Evolutionary conservation across 1,284 basidiomycete species (phyloP).

Genomic region (Stygiomarasmius scandens): DNA sequence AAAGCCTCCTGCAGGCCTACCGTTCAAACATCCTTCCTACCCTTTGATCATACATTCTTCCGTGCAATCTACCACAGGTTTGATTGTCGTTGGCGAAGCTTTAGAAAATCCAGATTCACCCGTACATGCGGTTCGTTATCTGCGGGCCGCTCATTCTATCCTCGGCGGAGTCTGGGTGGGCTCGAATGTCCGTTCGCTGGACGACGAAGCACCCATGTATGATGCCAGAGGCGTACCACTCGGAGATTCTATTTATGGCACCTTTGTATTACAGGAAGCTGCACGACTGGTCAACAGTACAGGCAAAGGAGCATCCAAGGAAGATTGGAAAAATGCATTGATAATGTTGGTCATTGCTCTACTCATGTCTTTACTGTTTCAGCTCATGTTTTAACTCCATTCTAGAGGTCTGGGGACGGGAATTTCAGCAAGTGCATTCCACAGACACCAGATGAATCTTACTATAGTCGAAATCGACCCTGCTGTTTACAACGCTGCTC

Average conservation of each 20-base stretch:
- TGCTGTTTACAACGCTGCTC: conserved; percentile 83
- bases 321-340: conserved; percentile 54
- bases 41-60: conserved; percentile 73
- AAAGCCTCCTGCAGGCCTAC: neutral
- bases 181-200: conserved; percentile 42
- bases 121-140: conserved; percentile 69
- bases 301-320: conserved; percentile 31
- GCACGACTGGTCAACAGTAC: conserved; percentile 64
- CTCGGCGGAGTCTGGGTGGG: conserved; percentile 88
- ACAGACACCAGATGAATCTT: conserved; percentile 65
- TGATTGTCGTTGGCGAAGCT: conserved; percentile 76
- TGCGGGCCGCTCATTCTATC: conserved; percentile 87
- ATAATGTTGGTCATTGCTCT: conserved; percentile 60
- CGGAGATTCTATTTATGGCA: conserved; percentile 80
- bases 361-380: neutral
- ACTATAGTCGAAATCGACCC: conserved; percentile 88
- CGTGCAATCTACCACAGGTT: conserved; percentile 73
- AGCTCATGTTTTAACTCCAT: neutral
- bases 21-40: conserved; percentile 35
- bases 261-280: conserved; percentile 87
- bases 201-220: conserved; percentile 40
- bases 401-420: conserved; percentile 84
- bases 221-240: conserved; percentile 60
- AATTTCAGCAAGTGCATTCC: conserved; percentile 74
- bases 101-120: conserved; percentile 1